phyloP scores from a whole-genome alignment of 108 stramenopile species.

The Cyclostephanos tholiformis region DNA sequence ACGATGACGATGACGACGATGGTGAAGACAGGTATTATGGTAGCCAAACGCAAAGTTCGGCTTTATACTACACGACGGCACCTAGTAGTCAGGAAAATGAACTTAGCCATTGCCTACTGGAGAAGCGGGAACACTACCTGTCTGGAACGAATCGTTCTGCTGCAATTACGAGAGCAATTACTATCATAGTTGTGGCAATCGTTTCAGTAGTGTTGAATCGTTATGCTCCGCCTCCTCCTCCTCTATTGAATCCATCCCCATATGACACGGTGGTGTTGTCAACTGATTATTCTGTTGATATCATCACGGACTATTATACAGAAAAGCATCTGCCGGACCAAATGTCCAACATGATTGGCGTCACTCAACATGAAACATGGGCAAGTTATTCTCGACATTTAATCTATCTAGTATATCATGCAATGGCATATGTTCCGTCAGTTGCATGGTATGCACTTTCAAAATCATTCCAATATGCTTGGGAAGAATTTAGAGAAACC shows the following conservation, averaged over 20 bases:
- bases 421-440: slow-evolving; percentile 10
- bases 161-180: slow-evolving; percentile 3
- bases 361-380: slow-evolving; percentile 35
- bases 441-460: slow-evolving; percentile 44
- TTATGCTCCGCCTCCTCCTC: slow-evolving; percentile 49
- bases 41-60: neutral
- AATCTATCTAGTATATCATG: neutral
- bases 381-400: slow-evolving; percentile 30
- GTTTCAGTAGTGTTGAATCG: slow-evolving; percentile 24
- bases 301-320: neutral
- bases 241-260: neutral
- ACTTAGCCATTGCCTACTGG: neutral
- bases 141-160: neutral
- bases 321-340: neutral
- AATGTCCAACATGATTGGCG: neutral
- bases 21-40: neutral
- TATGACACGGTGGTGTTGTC: neutral
- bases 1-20: slow-evolving; percentile 8
- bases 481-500: slow-evolving; percentile 20
- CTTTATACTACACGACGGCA: neutral
- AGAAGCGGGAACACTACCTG: neutral
- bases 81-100: neutral
- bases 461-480: slow-evolving; percentile 34
- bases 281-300: neutral
- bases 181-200: slow-evolving; percentile 8